These are phyloP conservation scores for Triticum monococcum DNA, from an alignment of 176 grass and related monocot genomes.

Conservation along the genomic window DNA sequence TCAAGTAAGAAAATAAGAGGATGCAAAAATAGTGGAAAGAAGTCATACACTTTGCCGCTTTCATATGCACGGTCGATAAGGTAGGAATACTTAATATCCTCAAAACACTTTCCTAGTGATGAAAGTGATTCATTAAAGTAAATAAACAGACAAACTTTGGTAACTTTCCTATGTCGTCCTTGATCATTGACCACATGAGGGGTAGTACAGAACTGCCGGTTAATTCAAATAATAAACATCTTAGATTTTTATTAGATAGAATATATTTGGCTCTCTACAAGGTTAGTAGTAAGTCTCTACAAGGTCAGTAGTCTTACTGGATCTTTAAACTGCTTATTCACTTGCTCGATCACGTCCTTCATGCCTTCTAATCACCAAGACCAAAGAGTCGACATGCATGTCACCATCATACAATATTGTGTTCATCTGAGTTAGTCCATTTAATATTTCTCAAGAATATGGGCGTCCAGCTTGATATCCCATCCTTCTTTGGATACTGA, in stretches of 20 bases:
- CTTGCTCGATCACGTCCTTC: slow-evolving; percentile 95
- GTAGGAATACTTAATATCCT: too few species aligned
- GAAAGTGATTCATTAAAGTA: too few species aligned
- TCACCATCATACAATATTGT: slow-evolving; percentile 14
- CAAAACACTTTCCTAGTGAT: too few species aligned
- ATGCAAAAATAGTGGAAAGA: too few species aligned
- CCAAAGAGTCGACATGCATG: slow-evolving; percentile 69
- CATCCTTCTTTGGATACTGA: slow-evolving; percentile 71
- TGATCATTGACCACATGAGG: slow-evolving; percentile 82
- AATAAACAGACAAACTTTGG: too few species aligned
- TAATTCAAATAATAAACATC: not conserved
- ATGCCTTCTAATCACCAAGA: slow-evolving; percentile 96
- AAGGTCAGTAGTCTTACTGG: slow-evolving; percentile 17
- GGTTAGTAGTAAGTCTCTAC: too few species aligned
- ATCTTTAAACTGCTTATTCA: slow-evolving; percentile 99
- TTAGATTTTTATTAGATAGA: not conserved
- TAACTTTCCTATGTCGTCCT: slow-evolving; percentile 60
- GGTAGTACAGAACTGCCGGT: not conserved
- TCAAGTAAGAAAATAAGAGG: too few species aligned
- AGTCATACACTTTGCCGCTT: too few species aligned
- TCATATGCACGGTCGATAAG: too few species aligned
- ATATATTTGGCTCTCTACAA: too few species aligned
- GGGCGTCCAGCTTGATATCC: slow-evolving; percentile 7
- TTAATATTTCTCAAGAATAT: not conserved
- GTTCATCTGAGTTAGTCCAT: not conserved